Evolutionary conservation across 768 basidiomycete species (phyloP).

Genomic region (Aureoboletus auriporus): DNA sequence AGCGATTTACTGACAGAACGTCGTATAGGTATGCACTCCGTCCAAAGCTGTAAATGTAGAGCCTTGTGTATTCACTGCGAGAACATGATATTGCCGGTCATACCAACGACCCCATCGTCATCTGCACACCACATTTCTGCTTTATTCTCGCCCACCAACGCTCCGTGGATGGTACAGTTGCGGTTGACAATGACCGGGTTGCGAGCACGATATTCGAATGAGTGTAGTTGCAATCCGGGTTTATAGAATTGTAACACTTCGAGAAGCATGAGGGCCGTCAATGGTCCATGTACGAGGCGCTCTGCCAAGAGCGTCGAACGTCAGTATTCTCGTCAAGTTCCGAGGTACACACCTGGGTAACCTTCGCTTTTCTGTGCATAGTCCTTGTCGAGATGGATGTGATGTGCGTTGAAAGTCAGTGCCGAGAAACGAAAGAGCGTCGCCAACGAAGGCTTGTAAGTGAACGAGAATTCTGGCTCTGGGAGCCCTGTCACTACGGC

Average conservation of each 20-base stretch:
- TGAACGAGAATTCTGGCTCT: constrained; percentile 54
- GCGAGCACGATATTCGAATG: constrained; percentile 68
- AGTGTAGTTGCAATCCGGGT: constrained; percentile 41
- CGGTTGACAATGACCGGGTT: constrained; percentile 59
- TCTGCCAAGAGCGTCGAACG: constrained; percentile 38
- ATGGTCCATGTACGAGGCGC: constrained; percentile 80
- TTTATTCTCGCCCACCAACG: constrained; percentile 35
- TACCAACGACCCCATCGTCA: constrained; percentile 57
- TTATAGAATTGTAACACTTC: constrained; percentile 53
- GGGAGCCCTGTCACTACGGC: constrained; percentile 49
- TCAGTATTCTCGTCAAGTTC: background rate
- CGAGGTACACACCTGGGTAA: constrained; percentile 50
- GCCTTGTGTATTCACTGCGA: constrained; percentile 7
- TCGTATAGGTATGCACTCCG: constrained; percentile 25
- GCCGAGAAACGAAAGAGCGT: constrained; percentile 86
- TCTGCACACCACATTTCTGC: constrained; percentile 57
- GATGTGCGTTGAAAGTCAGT: constrained; percentile 81
- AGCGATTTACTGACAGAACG: constrained; percentile 7
- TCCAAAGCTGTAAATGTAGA: constrained; percentile 3
- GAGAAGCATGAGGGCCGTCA: constrained; percentile 76
- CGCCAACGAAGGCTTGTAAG: constrained; percentile 60
- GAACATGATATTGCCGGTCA: constrained; percentile 53
- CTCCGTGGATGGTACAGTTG: constrained; percentile 44
- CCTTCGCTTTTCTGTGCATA: constrained; percentile 67
- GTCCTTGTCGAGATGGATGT: constrained; percentile 78